A percentile compares a stretch with the other conserved stretches of the same genome.
phyloP scores from a whole-genome alignment of 2,329 filamentous ascomycete genomes.

The Bimuria novae-zelandiae region DNA sequence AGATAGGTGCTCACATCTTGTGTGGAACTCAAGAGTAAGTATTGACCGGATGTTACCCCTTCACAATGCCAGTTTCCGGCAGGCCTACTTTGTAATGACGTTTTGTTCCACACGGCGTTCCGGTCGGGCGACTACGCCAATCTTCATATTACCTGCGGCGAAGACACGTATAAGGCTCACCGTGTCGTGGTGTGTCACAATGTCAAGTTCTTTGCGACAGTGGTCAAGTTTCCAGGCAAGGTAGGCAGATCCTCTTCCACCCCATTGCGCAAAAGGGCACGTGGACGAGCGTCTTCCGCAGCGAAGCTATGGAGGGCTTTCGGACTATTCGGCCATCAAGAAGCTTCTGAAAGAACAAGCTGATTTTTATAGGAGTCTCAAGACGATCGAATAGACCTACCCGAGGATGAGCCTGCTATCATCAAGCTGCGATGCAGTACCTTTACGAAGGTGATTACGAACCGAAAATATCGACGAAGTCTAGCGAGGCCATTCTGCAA shows the following conservation, averaged over 20 bases:
- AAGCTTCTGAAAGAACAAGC: not conserved
- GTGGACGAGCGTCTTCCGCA: not conserved
- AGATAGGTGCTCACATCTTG: not conserved
- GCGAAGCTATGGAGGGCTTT: too few relatives aligned
- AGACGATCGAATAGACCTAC: not conserved
- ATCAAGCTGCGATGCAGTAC: constrained; percentile 12
- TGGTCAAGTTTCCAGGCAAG: constrained; percentile 14
- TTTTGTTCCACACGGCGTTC: not conserved
- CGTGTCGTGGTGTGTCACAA: constrained; percentile 16
- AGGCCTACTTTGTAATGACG: not conserved
- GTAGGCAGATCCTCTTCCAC: not conserved
- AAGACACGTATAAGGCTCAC: constrained; percentile 17
- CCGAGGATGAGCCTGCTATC: constrained; percentile 12
- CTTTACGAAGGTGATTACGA: constrained; percentile 11
- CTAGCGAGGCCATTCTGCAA: too few relatives aligned
- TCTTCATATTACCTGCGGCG: constrained; percentile 16
- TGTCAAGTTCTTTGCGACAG: constrained; percentile 16
- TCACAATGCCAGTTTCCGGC: not conserved
- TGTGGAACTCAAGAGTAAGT: not conserved
- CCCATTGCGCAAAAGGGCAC: not conserved
- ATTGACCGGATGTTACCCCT: not conserved
- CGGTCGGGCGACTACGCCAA: constrained; percentile 11
- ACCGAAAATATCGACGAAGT: too few relatives aligned
- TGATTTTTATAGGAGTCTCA: constrained; percentile 3
- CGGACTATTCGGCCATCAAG: not conserved